A percentile compares a stretch with the other conserved stretches of the same genome.
phyloP scores from a whole-genome alignment of 257 asterid species.

The Gentiana macrophylla region DNA sequence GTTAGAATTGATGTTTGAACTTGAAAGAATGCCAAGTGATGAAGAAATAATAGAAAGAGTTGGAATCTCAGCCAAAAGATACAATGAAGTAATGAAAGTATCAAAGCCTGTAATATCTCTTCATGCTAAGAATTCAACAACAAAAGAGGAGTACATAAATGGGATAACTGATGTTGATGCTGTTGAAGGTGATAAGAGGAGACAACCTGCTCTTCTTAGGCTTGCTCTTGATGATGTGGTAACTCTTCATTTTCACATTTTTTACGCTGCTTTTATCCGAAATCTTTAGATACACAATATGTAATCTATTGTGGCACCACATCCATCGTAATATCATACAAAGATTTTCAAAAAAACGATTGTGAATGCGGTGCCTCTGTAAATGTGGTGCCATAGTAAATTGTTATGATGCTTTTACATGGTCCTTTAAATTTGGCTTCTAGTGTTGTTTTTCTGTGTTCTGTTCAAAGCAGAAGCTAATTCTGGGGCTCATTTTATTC shows the following conservation, averaged over 20 bases:
- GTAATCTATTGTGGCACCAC: too few relatives aligned
- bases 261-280: neutral
- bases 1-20: conserved; percentile 51
- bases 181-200: conserved; percentile 56
- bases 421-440: too few relatives aligned
- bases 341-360: too few relatives aligned
- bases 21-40: conserved; percentile 54
- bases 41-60: conserved; percentile 53
- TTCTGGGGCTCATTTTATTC: neutral
- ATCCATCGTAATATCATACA: too few relatives aligned
- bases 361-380: too few relatives aligned
- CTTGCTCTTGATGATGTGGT: conserved; percentile 97
- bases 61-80: conserved; percentile 65
- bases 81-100: conserved; percentile 64
- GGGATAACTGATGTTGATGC: conserved; percentile 66
- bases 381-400: too few relatives aligned
- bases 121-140: conserved; percentile 47
- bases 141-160: conserved; percentile 74
- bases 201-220: conserved; percentile 84
- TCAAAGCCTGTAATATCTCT: conserved; percentile 64
- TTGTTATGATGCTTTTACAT: too few relatives aligned
- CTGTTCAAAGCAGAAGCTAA: neutral
- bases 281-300: too few relatives aligned
- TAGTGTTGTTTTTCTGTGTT: neutral
- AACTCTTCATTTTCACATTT: conserved; percentile 9